Base-by-base conservation (phyloP, 257 asterid genomes). In the Verbena officinalis region DNA sequence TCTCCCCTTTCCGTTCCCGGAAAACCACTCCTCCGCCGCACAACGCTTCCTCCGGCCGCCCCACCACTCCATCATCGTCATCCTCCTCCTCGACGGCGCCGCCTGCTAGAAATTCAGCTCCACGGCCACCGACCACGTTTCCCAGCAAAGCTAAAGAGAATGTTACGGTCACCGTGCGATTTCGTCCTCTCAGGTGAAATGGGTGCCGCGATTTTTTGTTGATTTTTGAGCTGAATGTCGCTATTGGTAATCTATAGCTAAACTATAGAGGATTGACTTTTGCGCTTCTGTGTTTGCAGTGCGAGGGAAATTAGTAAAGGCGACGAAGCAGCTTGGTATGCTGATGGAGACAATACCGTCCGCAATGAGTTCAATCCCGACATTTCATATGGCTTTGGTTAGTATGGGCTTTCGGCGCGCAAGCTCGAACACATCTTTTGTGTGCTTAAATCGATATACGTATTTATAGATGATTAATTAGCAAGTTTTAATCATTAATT, bases 291-390 rank as follows among this genome's bases (percentile, higher is more conserved):
- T 46, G 36, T 64, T 62, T 73, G 61, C 80, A 90, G 97, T 73
- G 80, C 74, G 24, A 74, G 97, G 76, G 96, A 90, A 82, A 81
- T 87, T 70, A 72, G 86, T 8, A 85, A 85, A 82, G 96, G 96
- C 0, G 97, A 87, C 30, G 97, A 83, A 71, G 73, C 76, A 38
- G 95, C 95, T 62, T 90, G 97, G 97, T 90, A 87, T 72, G 95
- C 96, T 7, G 97, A 90, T 64, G 97, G 97, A 34, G 96, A 90
- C 70, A 55, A 49, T 45, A 79, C 91, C 4, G 81, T 88, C 13
- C 85, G 96, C 55, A 90, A 80, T 49, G 97, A 90, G 85, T 71
- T 70, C 74, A 80, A 81, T 84, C 30, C 95, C 11, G 81, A 81
- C 61, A 73, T 82, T 68, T 78, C 80, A 5, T 88, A 80, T 67